Evolutionary conservation across 2,329 filamentous ascomycete species (phyloP).

Genomic region (Leptodontidium sp.): DNA sequence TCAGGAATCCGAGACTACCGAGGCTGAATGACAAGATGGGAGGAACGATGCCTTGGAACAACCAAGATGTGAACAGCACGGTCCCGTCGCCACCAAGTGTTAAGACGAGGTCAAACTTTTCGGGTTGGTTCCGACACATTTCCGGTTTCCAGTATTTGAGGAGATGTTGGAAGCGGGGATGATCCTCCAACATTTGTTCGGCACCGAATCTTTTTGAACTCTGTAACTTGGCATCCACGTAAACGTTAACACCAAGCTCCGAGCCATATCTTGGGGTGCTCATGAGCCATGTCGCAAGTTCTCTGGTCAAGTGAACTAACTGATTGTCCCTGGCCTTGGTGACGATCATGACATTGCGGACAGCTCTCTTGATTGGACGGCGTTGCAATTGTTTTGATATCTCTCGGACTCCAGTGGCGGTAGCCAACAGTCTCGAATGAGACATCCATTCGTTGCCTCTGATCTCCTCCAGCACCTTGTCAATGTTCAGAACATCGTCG

Average conservation of each 20-base stretch:
- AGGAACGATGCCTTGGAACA: constrained; percentile 90
- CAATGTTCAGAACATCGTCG: constrained; percentile 93
- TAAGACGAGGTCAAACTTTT: constrained; percentile 93
- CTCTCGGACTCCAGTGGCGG: constrained; percentile 91
- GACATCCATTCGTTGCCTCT: constrained; percentile 88
- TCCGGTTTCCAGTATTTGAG: constrained; percentile 96
- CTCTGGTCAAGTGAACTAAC: constrained; percentile 86
- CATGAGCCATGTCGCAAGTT: constrained; percentile 88
- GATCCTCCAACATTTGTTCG: constrained; percentile 72
- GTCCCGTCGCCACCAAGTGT: constrained; percentile 89
- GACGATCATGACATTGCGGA: constrained; percentile 96
- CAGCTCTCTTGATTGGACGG: constrained; percentile 88
- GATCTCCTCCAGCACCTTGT: constrained; percentile 94
- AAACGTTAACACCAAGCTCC: constrained; percentile 92
- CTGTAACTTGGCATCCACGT: constrained; percentile 94
- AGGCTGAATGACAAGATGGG: constrained; percentile 86
- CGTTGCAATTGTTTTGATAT: constrained; percentile 95
- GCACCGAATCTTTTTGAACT: constrained; percentile 89
- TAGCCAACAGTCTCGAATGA: constrained; percentile 93
- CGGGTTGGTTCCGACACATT: constrained; percentile 90
- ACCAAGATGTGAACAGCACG: constrained; percentile 87
- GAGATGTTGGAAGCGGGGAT: constrained; percentile 82
- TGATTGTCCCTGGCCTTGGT: constrained; percentile 97
- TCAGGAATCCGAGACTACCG: constrained; percentile 87
- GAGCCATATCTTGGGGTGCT: constrained; percentile 88